Base-by-base conservation (phyloP, 306 rosid species). In the Cicer bijugum region DNA sequence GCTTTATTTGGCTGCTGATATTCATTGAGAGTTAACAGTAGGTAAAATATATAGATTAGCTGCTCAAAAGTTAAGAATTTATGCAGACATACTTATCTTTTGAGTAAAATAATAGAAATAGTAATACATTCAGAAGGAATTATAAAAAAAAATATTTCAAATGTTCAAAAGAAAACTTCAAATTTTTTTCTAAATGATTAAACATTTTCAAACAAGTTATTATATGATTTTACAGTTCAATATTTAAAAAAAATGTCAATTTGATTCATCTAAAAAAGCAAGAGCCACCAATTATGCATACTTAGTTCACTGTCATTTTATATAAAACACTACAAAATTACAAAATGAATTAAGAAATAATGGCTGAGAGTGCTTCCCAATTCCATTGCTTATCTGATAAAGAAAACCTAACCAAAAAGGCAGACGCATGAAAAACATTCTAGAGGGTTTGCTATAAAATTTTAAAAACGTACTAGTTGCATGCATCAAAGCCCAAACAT, bases 361-460 rank as follows among this genome's bases (percentile, higher is more conserved):
- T 48, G 5, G 17, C 71, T 50, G 40, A 50, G 6, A 9, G 11
- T 12, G 15, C 43, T 28, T 35, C 35, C 61, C 12, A 55, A 38
- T 45, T 35, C 69, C 69, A 69, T 64, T 9, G 62, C 64, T 45
- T 44, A 67, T 35, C 45, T 4, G 51, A 55, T 66, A 61, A 44
- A 58, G 43, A 46, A 43, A 42, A 40, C 53, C 74, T n/a, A 33
- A 67, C 43, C 6, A 62, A 57, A 28, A 50, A 51, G 35, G 39
- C 14, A 56, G 40, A 79, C 57, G 42, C 65, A 80, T 50, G 72
- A 60, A 62, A 56, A 73, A 64, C 6, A 28, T 55, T 40, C 37
- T 52, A 60, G 45, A 66, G 33, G 7, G 67, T 43, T 35, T 9
- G 57, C n/a, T 43, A 63, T 39, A 20, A 46, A 61, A 42, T 20